These are phyloP conservation scores for Fusarium torreyae DNA, from an alignment of 2,329 filamentous ascomycete species.

Conservation along the genomic window DNA sequence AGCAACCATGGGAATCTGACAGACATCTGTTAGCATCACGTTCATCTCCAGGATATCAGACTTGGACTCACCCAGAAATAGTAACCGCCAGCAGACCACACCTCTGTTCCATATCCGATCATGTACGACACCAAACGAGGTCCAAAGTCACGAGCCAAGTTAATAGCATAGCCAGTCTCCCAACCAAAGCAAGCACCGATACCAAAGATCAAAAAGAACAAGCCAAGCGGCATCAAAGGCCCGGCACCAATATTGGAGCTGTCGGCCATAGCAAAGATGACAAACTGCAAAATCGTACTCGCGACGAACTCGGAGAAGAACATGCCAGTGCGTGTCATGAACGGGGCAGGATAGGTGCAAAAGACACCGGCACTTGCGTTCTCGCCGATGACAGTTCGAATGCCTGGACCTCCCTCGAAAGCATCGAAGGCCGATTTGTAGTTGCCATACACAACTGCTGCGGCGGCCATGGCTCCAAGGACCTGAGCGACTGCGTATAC, in stretches of 20 bases:
- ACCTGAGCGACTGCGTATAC: slow-evolving; percentile 77
- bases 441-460: slow-evolving; percentile 73
- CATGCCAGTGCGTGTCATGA: slow-evolving; percentile 76
- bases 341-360: slow-evolving; percentile 78
- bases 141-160: slow-evolving; percentile 80
- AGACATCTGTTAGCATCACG: slow-evolving; percentile 15
- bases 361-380: slow-evolving; percentile 80
- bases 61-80: slow-evolving; percentile 76
- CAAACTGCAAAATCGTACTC: slow-evolving; percentile 77
- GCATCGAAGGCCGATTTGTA: slow-evolving; percentile 75
- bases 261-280: slow-evolving; percentile 79
- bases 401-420: slow-evolving; percentile 72
- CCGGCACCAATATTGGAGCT: slow-evolving; percentile 70
- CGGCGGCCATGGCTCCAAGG: slow-evolving; percentile 76
- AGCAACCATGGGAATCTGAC: slow-evolving; percentile 78
- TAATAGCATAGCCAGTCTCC: slow-evolving; percentile 84
- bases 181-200: slow-evolving; percentile 81
- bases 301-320: slow-evolving; percentile 82
- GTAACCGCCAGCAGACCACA: slow-evolving; percentile 77
- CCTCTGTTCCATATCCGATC: slow-evolving; percentile 76
- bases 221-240: slow-evolving; percentile 68
- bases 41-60: slow-evolving; percentile 3
- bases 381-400: slow-evolving; percentile 72
- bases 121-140: slow-evolving; percentile 77
- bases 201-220: slow-evolving; percentile 82